Evolutionary conservation across 768 basidiomycete species (phyloP).

Genomic region (Dentipellis sp.): DNA sequence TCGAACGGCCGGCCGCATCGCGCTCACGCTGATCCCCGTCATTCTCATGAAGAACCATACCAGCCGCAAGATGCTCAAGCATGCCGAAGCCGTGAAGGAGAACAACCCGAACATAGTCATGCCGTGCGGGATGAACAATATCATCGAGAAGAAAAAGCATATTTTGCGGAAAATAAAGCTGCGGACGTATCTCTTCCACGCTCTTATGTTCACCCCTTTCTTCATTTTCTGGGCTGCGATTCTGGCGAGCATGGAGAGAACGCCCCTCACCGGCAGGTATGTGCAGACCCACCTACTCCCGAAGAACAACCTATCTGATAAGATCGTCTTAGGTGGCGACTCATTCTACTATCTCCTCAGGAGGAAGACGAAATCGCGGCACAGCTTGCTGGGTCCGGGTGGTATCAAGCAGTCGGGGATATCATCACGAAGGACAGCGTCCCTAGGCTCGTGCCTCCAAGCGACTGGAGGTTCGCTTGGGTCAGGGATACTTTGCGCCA

Average conservation of each 20-base stretch:
- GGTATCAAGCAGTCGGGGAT: slow-evolving; percentile 76
- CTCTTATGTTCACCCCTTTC: slow-evolving; percentile 53
- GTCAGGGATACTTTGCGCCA: slow-evolving; percentile 68
- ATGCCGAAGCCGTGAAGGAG: slow-evolving; percentile 34
- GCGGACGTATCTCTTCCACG: slow-evolving; percentile 39
- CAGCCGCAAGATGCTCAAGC: slow-evolving; percentile 40
- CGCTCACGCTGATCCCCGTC: slow-evolving; percentile 67
- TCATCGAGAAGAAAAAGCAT: slow-evolving; percentile 42
- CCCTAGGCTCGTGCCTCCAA: slow-evolving; percentile 52
- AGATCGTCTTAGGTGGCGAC: slow-evolving; percentile 53
- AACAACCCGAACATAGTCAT: slow-evolving; percentile 25
- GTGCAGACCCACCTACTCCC: neutral
- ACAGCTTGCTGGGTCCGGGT: slow-evolving; percentile 75
- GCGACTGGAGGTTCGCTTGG: slow-evolving; percentile 90
- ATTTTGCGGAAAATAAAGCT: slow-evolving; percentile 40
- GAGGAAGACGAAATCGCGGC: slow-evolving; percentile 87
- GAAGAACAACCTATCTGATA: slow-evolving; percentile 17
- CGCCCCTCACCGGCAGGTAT: slow-evolving; percentile 81
- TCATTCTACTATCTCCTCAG: slow-evolving; percentile 85
- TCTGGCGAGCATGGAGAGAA: slow-evolving; percentile 63
- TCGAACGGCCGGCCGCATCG: slow-evolving; percentile 60
- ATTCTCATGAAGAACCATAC: slow-evolving; percentile 50
- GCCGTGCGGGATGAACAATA: slow-evolving; percentile 23
- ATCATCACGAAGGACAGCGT: slow-evolving; percentile 60
- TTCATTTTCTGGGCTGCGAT: slow-evolving; percentile 60